Conservation (phyloP, 2,329 filamentous ascomycete species). For the Arthroderma sp. region DNA sequence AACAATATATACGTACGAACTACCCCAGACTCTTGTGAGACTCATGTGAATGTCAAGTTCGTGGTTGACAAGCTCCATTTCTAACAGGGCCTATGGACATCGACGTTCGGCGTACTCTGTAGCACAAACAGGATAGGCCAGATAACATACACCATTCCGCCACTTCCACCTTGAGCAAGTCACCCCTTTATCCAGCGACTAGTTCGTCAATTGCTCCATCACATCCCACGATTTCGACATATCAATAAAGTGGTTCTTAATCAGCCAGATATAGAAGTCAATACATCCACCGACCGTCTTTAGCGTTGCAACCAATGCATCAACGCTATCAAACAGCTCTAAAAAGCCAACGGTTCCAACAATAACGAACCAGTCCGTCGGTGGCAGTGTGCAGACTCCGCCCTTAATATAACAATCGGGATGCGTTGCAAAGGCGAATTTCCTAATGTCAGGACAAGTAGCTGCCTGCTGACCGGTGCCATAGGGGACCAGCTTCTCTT, state of each 20-base stretch:
- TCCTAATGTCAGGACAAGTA: conserved; percentile 14
- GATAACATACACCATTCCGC: no score
- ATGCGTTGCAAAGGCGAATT: conserved; percentile 18
- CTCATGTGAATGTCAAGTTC: not conserved
- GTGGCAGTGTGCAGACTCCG: conserved; percentile 16
- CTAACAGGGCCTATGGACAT: no score
- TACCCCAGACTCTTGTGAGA: no score
- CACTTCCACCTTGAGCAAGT: no score
- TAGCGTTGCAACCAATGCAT: conserved; percentile 6
- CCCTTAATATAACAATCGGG: conserved; percentile 17
- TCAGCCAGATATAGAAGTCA: conserved; percentile 10
- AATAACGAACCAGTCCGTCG: conserved; percentile 17
- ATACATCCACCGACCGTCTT: conserved; percentile 6
- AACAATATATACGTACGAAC: no score
- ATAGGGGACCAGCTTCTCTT: conserved; percentile 18
- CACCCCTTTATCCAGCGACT: no score
- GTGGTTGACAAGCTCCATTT: no score
- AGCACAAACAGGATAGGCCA: no score
- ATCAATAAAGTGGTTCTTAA: not conserved
- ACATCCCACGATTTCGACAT: not conserved
- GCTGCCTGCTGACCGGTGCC: conserved; percentile 9
- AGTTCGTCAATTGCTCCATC: no score
- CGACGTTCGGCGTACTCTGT: no score
- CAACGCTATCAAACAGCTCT: conserved; percentile 8
- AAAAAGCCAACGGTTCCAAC: conserved; percentile 10